A percentile compares a stretch with the other conserved stretches of the same genome.
phyloP scores from a whole-genome alignment of 2,329 filamentous ascomycete genomes.

The Pseudonectria foliicola region DNA sequence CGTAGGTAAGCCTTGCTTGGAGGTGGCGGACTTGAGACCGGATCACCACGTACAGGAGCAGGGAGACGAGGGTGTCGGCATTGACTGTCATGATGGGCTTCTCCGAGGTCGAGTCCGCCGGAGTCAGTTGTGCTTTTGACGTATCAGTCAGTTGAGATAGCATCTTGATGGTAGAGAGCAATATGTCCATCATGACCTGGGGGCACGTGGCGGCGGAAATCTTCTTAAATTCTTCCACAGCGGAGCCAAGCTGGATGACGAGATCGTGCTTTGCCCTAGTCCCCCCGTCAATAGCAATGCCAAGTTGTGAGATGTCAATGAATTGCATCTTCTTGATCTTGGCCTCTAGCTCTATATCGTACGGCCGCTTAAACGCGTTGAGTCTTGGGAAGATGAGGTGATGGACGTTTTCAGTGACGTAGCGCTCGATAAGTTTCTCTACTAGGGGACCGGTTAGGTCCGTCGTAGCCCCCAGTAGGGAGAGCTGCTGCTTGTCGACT shows the following conservation, averaged over 20 bases:
- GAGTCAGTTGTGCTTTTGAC: conserved; percentile 32
- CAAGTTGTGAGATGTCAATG: conserved; percentile 90
- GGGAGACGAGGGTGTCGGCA: conserved; percentile 86
- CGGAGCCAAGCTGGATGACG: conserved; percentile 65
- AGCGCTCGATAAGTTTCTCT: conserved; percentile 89
- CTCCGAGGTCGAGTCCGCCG: conserved; percentile 33
- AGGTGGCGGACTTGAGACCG: conserved; percentile 80
- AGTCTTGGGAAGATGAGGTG: conserved; percentile 80
- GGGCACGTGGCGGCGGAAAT: conserved; percentile 71
- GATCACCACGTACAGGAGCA: conserved; percentile 88
- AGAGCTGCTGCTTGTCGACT: conserved; percentile 93
- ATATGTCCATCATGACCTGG: conserved; percentile 79
- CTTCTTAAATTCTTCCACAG: conserved; percentile 83
- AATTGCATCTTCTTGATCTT: conserved; percentile 90
- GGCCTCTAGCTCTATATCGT: conserved; percentile 81
- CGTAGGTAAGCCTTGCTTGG: conserved; percentile 84
- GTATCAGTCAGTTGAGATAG: conserved; percentile 62
- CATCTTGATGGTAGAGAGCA: conserved; percentile 75
- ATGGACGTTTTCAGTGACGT: conserved; percentile 89
- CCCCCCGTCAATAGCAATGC: conserved; percentile 76
- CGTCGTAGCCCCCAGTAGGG: conserved; percentile 83
- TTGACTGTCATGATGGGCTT: conserved; percentile 58
- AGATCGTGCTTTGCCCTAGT: conserved; percentile 74
- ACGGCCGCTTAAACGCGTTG: conserved; percentile 66
- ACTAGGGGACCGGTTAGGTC: conserved; percentile 88